Conservation (phyloP, 2,329 filamentous ascomycete genomes). For the Fusarium zealandicum region DNA sequence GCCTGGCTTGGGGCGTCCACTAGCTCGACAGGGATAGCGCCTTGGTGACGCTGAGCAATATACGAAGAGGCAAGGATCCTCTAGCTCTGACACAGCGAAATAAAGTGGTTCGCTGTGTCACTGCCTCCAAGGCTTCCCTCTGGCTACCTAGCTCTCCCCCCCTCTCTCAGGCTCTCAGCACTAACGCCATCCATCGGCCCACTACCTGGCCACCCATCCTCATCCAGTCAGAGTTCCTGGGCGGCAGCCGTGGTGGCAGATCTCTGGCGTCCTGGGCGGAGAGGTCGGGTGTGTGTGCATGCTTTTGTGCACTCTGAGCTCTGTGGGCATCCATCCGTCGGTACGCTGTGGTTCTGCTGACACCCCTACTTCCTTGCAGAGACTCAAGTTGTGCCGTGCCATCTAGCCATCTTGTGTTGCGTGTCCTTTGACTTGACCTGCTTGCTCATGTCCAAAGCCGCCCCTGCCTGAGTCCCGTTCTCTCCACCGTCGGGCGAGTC, state of each 20-base stretch:
- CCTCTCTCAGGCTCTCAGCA: slow-evolving; percentile 40
- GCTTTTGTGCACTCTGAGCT: slow-evolving; percentile 4
- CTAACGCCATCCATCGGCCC: slow-evolving; percentile 45
- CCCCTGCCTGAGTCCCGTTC: slow-evolving; percentile 23
- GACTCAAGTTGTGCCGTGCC: slow-evolving; percentile 23
- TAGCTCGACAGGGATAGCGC: slow-evolving; percentile 44
- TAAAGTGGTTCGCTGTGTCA: slow-evolving; percentile 51
- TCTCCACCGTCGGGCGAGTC: slow-evolving; percentile 38
- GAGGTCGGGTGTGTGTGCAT: slow-evolving; percentile 9
- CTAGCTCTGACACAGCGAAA: slow-evolving; percentile 57
- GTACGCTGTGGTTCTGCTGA: slow-evolving; percentile 38
- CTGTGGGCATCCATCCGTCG: slow-evolving; percentile 16
- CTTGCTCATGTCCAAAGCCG: neutral
- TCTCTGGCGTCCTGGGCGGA: slow-evolving; percentile 30
- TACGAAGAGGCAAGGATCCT: slow-evolving; percentile 55
- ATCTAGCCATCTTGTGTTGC: slow-evolving; percentile 30
- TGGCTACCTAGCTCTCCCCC: too few species aligned
- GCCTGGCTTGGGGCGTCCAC: slow-evolving; percentile 43
- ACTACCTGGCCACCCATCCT: slow-evolving; percentile 34
- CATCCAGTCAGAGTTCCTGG: slow-evolving; percentile 33
- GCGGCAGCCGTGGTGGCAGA: slow-evolving; percentile 18
- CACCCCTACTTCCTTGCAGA: slow-evolving; percentile 23
- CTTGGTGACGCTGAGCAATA: slow-evolving; percentile 58
- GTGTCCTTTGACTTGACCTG: slow-evolving; percentile 26
- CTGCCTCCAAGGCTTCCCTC: slow-evolving; percentile 32